Evolutionary conservation across 2,329 filamentous ascomycete genomes (phyloP).

Genomic region (Aspergillus sp.): DNA sequence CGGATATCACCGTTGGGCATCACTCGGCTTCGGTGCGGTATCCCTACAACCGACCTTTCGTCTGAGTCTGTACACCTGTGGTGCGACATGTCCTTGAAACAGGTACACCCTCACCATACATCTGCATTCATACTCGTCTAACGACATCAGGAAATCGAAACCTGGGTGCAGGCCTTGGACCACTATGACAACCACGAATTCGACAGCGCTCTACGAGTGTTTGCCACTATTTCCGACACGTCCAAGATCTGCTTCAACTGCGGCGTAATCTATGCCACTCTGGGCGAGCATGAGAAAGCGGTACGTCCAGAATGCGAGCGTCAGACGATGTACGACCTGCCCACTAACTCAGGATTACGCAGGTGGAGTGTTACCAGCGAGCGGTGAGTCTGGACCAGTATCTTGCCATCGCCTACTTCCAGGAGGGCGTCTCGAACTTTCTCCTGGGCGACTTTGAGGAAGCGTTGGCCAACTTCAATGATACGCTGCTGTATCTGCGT

Average conservation of each 20-base stretch:
- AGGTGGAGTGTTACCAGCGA: constrained; percentile 95
- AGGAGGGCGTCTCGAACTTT: constrained; percentile 98
- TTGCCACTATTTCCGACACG: constrained; percentile 86
- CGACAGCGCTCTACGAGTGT: constrained; percentile 79
- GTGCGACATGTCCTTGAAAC: constrained; percentile 58
- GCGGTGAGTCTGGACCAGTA: constrained; percentile 90
- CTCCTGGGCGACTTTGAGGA: constrained; percentile 96
- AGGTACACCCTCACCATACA: constrained; percentile 46
- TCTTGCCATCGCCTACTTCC: constrained; percentile 95
- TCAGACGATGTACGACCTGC: no score
- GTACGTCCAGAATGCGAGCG: constrained; percentile 53
- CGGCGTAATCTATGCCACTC: constrained; percentile 93
- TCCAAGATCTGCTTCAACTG: constrained; percentile 99
- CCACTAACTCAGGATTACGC: constrained; percentile 2
- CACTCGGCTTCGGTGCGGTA: no score
- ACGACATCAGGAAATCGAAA: constrained; percentile 82
- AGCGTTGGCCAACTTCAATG: constrained; percentile 96
- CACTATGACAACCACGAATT: constrained; percentile 98
- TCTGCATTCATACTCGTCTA: not conserved
- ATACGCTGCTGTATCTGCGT: constrained; percentile 88
- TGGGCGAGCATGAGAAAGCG: constrained; percentile 93
- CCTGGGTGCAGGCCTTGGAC: constrained; percentile 87
- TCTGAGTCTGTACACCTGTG: no score
- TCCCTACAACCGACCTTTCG: no score
- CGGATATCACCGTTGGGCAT: no score